Evolutionary conservation across 495 filamentous ascomycete species (phyloP).

Genomic region (Aspergillus incahuasiensis): DNA sequence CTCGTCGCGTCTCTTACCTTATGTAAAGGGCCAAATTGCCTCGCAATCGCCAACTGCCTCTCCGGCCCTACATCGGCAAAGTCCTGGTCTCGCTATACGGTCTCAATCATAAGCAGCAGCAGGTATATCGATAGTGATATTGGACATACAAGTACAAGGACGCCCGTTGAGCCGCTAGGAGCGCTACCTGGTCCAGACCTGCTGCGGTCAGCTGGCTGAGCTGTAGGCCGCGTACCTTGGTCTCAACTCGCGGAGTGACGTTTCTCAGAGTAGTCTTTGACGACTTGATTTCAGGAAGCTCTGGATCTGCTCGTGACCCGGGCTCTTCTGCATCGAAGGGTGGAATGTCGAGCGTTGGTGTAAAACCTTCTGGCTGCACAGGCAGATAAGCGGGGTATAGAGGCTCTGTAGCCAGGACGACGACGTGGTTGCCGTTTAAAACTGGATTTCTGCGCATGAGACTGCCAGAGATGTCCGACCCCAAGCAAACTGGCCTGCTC

Average conservation of each 20-base stretch:
- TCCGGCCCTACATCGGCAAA: constrained; percentile 13
- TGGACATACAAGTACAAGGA: constrained; percentile 13
- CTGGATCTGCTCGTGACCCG: constrained; percentile 10
- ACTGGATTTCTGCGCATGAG: too few relatives aligned
- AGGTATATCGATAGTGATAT: neutral
- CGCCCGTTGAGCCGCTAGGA: constrained; percentile 12
- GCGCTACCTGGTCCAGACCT: constrained; percentile 3
- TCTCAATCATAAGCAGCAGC: neutral
- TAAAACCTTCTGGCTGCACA: constrained; percentile 7
- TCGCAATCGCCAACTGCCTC: constrained; percentile 5
- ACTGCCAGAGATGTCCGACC: too few relatives aligned
- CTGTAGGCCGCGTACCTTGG: constrained; percentile 9
- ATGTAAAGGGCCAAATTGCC: constrained; percentile 10
- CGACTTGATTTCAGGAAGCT: neutral
- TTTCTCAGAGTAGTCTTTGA: neutral
- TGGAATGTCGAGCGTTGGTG: constrained; percentile 4
- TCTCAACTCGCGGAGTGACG: constrained; percentile 8
- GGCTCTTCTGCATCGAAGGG: neutral
- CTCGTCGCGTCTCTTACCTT: neutral
- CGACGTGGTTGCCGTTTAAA: neutral
- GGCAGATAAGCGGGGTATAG: constrained; percentile 10
- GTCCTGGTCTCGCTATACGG: constrained; percentile 9
- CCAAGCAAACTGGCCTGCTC: too few relatives aligned
- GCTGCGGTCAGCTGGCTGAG: constrained; percentile 2
- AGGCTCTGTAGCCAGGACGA: constrained; percentile 1